Evolutionary conservation across 225 moss, liverwort and hornwort genomes (phyloP).

Genomic region (Physcomitrellopsis africana): DNA sequence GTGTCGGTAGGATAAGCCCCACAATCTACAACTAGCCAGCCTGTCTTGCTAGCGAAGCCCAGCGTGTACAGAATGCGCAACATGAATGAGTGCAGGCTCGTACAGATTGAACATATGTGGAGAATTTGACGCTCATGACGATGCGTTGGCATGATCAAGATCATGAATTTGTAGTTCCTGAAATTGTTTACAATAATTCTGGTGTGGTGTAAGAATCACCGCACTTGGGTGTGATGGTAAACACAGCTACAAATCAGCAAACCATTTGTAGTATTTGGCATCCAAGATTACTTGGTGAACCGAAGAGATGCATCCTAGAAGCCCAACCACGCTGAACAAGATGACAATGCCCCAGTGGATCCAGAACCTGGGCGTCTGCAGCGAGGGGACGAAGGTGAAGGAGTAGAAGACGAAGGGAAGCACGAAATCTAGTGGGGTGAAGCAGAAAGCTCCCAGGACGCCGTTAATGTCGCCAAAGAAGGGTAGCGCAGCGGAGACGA

Average conservation of each 20-base stretch:
- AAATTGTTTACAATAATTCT: too few species aligned
- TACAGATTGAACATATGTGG: too few species aligned
- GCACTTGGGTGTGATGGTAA: too few species aligned
- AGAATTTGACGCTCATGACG: too few species aligned
- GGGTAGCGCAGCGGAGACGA: conserved; percentile 68
- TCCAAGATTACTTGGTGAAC: conserved; percentile 60
- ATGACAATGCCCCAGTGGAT: conserved; percentile 41
- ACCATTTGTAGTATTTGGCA: conserved; percentile 45
- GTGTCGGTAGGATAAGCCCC: too few species aligned
- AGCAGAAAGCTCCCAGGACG: conserved; percentile 68
- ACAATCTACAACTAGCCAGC: too few species aligned
- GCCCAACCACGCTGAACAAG: conserved; percentile 50
- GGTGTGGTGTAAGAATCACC: too few species aligned
- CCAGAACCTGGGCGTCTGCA: conserved; percentile 52
- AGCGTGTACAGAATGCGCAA: too few species aligned
- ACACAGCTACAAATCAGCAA: conserved; percentile 30
- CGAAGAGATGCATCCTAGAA: conserved; percentile 62
- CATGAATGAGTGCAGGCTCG: too few species aligned
- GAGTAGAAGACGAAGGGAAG: conserved; percentile 68
- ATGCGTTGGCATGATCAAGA: too few species aligned
- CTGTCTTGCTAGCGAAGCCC: too few species aligned
- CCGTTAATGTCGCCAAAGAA: conserved; percentile 72
- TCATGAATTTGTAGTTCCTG: too few species aligned
- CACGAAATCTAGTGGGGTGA: conserved; percentile 70
- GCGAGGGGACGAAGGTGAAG: conserved; percentile 50